Conservation (phyloP, 2,329 filamentous ascomycete genomes). For the Exophiala oligosperma region DNA sequence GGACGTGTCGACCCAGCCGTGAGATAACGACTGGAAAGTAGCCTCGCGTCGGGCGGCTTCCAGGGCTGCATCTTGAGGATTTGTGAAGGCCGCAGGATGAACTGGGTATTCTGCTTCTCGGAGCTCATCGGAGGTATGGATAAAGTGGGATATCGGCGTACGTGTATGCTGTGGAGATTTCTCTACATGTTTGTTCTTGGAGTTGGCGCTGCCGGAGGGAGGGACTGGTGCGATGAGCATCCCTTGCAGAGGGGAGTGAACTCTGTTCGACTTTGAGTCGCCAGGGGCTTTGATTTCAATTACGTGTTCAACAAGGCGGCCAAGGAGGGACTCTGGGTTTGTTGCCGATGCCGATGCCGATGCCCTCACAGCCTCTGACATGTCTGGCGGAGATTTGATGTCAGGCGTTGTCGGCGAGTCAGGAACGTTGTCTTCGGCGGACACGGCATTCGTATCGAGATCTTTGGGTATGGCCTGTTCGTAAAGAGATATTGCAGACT, state of each 20-base stretch:
- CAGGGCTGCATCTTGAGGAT: slow-evolving; percentile 56
- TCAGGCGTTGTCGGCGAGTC: not conserved
- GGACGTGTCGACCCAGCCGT: slow-evolving; percentile 81
- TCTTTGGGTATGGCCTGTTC: not conserved
- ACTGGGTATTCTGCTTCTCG: slow-evolving; percentile 79
- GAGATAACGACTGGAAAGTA: slow-evolving; percentile 44
- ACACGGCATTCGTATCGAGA: not conserved
- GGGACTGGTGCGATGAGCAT: slow-evolving; percentile 76
- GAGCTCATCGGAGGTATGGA: slow-evolving; percentile 72
- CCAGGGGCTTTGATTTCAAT: slow-evolving; percentile 90
- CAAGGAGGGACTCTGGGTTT: not conserved
- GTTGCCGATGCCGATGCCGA: too few relatives aligned
- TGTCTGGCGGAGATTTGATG: not conserved
- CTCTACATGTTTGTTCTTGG: slow-evolving; percentile 67
- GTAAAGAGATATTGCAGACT: not conserved
- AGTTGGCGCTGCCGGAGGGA: slow-evolving; percentile 67
- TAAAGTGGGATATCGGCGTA: slow-evolving; percentile 77
- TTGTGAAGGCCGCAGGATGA: slow-evolving; percentile 72
- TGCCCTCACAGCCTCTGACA: not conserved
- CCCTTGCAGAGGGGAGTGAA: slow-evolving; percentile 83
- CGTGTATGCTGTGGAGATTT: slow-evolving; percentile 71
- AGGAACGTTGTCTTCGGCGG: not conserved
- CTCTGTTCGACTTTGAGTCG: slow-evolving; percentile 74
- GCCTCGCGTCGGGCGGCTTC: slow-evolving; percentile 55
- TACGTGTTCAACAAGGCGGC: slow-evolving; percentile 77